These are phyloP conservation scores for Talaromyces atroroseus DNA, from an alignment of 2,329 filamentous ascomycete species.

Conservation along the genomic window DNA sequence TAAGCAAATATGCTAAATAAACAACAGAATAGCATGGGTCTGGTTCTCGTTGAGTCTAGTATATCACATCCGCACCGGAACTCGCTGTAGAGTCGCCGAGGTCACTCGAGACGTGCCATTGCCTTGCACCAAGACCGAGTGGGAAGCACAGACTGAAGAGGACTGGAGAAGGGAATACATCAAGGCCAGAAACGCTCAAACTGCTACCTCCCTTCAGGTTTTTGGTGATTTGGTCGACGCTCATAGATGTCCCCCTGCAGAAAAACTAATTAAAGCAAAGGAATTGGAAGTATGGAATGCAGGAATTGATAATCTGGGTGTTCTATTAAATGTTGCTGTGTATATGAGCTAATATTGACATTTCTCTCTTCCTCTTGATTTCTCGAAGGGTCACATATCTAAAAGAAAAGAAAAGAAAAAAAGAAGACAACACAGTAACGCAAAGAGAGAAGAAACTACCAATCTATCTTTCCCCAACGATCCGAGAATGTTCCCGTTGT, in stretches of 20 bases:
- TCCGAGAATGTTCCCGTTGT: slow-evolving; percentile 11
- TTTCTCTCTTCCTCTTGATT: not conserved
- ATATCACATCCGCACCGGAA: slow-evolving; percentile 6
- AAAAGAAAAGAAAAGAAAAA: not conserved
- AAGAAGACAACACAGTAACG: not conserved
- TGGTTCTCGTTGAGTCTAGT: slow-evolving; percentile 11
- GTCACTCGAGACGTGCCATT: not conserved
- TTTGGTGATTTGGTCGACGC: slow-evolving; percentile 10
- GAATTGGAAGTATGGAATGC: slow-evolving; percentile 12
- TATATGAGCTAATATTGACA: slow-evolving; percentile 5
- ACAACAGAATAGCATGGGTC: slow-evolving; percentile 9
- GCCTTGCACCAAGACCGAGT: slow-evolving; percentile 11
- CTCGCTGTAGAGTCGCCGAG: slow-evolving; percentile 5
- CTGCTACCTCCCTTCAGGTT: not conserved
- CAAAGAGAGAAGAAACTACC: not conserved
- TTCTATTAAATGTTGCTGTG: slow-evolving; percentile 8
- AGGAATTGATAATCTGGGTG: slow-evolving; percentile 11
- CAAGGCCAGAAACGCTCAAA: slow-evolving; percentile 2
- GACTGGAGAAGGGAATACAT: slow-evolving; percentile 9
- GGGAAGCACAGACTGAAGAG: slow-evolving; percentile 10
- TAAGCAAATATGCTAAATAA: not conserved
- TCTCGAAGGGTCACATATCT: too few relatives aligned
- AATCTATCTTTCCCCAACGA: not conserved
- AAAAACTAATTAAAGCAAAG: slow-evolving; percentile 1
- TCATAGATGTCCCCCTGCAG: not conserved